Evolutionary conservation across 208 protist genomes (phyloP), one percentile per base, ranked within the genome.

Genomic region (Phytomonas sp.): DNA sequence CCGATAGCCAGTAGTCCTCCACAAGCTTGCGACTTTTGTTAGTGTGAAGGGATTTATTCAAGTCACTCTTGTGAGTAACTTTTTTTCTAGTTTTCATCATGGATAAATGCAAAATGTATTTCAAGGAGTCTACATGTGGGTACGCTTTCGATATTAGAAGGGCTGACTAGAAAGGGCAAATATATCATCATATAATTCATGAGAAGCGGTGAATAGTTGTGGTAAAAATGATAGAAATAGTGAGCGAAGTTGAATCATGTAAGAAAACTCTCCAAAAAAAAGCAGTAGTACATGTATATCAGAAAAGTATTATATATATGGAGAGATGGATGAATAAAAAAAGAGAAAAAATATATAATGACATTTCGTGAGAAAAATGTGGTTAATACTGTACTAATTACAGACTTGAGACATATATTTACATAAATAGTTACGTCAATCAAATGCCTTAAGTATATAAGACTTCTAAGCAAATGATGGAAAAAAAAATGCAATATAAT

Each of bases 1-100:
- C 82, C 14, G 79, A 88, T 10, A 77, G 75, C 77, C 83, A 86
- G 70, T 94, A 94, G 34, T 92, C 87, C 71, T 95, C 86, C 23
- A 95, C 83, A 0, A 94, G 79, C 26, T 71, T 66, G 16, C 83
- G 74, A 29, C 77, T 78, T 34, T 72, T 49, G 49, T 0, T 31
- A 29, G 45, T 42, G 64, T 66, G 45, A 56, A 19, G 19, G 23
- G 45, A 56, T 56, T 12, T 23, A 26, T 56, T 56, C 23, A 6
- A 56, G 26, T 56, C 45, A 19, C 26, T 56, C 19, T 26, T 56
- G 19, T 12, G 45, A 56, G 19, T 23, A 26, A 23, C 19, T 26
- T 19, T 56, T 19, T 19, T 56, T 56, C 19, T 56, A 26, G 45
- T 6, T 56, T 56, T 56, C 45, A 56, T 56, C 45, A 56, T 56